phyloP scores from a whole-genome alignment of 2,329 filamentous ascomycete species.

The Orbilia blumenaviensis region DNA sequence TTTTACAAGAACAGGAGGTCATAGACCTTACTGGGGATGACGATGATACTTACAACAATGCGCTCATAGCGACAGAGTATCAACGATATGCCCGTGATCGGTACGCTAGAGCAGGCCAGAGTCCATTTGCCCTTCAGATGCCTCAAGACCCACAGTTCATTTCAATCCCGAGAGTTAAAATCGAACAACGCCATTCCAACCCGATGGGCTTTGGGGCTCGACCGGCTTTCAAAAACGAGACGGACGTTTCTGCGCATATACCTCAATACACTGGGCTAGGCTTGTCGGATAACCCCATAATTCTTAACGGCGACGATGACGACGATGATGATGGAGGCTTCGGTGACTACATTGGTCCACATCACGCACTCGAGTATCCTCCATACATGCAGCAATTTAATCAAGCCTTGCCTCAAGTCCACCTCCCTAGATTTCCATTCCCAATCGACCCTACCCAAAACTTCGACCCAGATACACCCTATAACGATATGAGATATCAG shows the following conservation, averaged over 20 bases:
- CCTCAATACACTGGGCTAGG: no score
- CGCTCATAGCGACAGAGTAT: background rate
- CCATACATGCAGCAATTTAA: background rate
- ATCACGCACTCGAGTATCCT: background rate
- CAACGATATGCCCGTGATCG: background rate
- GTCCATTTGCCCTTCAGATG: background rate
- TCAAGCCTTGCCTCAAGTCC: background rate
- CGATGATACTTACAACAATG: background rate
- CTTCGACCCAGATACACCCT: background rate
- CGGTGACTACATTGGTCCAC: background rate
- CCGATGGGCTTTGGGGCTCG: constrained; percentile 6
- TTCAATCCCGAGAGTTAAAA: constrained; percentile 2
- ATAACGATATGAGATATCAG: background rate
- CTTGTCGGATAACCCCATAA: background rate
- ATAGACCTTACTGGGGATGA: constrained; percentile 44
- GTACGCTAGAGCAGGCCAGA: background rate
- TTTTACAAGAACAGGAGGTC: background rate
- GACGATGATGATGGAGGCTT: background rate
- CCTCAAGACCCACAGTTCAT: background rate
- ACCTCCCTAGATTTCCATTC: background rate
- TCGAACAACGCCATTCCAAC: background rate
- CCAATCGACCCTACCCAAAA: background rate
- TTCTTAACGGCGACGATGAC: constrained; percentile 18
- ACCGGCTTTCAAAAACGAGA: constrained; percentile 11
- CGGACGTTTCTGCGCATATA: no score